Evolutionary conservation across 2,329 filamentous ascomycete genomes (phyloP).

Genomic region (Penicillium brevicompactum): DNA sequence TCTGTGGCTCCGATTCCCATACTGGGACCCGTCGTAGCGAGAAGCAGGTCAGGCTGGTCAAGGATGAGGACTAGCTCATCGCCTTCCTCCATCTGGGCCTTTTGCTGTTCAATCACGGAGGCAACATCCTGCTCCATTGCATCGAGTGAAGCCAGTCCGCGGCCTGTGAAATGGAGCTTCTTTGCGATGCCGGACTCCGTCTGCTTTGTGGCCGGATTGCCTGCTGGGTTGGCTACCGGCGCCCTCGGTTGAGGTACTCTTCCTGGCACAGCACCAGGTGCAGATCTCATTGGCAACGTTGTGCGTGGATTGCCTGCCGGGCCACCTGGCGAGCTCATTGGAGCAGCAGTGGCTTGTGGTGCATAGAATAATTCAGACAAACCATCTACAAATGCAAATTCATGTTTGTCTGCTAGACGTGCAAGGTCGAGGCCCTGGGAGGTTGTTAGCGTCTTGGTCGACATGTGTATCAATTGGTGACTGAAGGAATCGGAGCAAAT

Average conservation of each 20-base stretch:
- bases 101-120: conserved; percentile 35
- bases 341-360: conserved; percentile 15
- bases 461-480: not conserved
- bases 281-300: conserved; percentile 31
- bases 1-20: conserved; percentile 45
- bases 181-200: conserved; percentile 25
- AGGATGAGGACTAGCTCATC: conserved; percentile 59
- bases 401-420: conserved; percentile 56
- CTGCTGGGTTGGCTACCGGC: conserved; percentile 8
- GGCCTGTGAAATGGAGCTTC: conserved; percentile 33
- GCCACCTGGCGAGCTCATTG: conserved; percentile 15
- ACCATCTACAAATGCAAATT: conserved; percentile 76
- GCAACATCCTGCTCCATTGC: conserved; percentile 38
- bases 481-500: not conserved
- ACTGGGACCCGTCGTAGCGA: conserved; percentile 59
- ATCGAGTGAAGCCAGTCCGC: conserved; percentile 34
- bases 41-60: conserved; percentile 66
- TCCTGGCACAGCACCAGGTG: conserved; percentile 25
- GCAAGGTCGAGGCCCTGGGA: conserved; percentile 70
- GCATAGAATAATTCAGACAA: conserved; percentile 60
- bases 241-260: conserved; percentile 21
- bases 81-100: conserved; percentile 25
- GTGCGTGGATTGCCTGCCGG: conserved; percentile 23
- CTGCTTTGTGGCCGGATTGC: conserved; percentile 16
- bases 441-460: conserved; percentile 2